Percentiles rank a stretch among this genome's conserved stretches.
Evolutionary conservation across 2,329 filamentous ascomycete species (phyloP).

Genomic region (Fusarium devonianum): DNA sequence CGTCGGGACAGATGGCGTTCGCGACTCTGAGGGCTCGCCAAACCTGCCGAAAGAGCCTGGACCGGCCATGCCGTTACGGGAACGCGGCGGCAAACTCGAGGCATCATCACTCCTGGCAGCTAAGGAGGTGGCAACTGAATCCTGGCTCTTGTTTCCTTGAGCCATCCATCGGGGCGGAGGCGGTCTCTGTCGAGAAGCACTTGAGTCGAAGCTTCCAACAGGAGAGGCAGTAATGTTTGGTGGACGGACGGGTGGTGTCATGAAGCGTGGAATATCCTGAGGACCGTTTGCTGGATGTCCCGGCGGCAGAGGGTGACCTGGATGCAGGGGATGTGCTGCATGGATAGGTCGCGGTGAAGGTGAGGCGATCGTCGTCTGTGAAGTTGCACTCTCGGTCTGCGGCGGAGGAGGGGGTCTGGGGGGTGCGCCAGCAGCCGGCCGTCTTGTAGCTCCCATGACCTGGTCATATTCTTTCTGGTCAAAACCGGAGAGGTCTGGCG

Average conservation of each 20-base stretch:
- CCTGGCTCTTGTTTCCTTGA: constrained; percentile 63
- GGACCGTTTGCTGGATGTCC: constrained; percentile 26
- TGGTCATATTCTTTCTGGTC: constrained; percentile 79
- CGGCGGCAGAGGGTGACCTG: constrained; percentile 15
- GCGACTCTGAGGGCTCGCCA: constrained; percentile 43
- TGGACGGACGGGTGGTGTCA: constrained; percentile 43
- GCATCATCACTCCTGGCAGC: constrained; percentile 59
- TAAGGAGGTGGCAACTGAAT: constrained; percentile 61
- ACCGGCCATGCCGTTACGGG: constrained; percentile 58
- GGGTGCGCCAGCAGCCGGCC: constrained; percentile 41
- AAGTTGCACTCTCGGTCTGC: constrained; percentile 36
- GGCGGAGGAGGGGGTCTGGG: constrained; percentile 42
- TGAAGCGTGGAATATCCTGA: constrained; percentile 42
- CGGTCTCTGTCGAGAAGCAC: constrained; percentile 49
- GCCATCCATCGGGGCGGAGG: constrained; percentile 56
- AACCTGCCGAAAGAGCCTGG: constrained; percentile 50
- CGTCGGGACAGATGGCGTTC: constrained; percentile 25
- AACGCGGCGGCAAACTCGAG: constrained; percentile 58
- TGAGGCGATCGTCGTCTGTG: constrained; percentile 25
- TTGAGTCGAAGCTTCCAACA: constrained; percentile 60
- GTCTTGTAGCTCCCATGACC: constrained; percentile 67
- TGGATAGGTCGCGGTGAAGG: constrained; percentile 28
- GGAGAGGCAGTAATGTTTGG: constrained; percentile 57
- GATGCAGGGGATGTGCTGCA: constrained; percentile 22
- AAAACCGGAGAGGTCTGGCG: constrained; percentile 83